phyloP scores from a whole-genome alignment of 768 basidiomycete genomes.

The Butyriboletus loyo region DNA sequence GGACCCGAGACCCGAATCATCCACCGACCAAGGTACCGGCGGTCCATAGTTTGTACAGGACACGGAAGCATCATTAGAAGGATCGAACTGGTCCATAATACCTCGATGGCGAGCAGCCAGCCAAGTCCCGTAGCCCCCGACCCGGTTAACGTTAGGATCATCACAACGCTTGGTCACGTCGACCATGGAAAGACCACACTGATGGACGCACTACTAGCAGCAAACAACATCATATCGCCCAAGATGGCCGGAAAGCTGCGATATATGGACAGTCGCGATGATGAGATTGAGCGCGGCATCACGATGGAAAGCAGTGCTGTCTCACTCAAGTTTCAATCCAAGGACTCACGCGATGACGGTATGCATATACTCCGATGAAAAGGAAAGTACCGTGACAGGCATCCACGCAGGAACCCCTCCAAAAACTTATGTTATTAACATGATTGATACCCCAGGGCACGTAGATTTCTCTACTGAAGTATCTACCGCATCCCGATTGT shows the following conservation, averaged over 20 bases:
- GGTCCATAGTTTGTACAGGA: background rate
- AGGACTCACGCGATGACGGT: constrained; percentile 67
- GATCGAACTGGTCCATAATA: constrained; percentile 4
- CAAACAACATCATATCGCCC: constrained; percentile 95
- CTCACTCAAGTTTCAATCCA: constrained; percentile 82
- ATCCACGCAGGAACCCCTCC: constrained; percentile 49
- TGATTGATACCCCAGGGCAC: constrained; percentile 99
- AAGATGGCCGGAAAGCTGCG: constrained; percentile 95
- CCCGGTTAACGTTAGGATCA: constrained; percentile 60
- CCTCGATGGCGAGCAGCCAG: constrained; percentile 21
- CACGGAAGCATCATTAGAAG: background rate
- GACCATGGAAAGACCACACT: constrained; percentile 97
- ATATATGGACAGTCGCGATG: constrained; percentile 93
- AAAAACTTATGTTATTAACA: constrained; percentile 82
- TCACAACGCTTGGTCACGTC: constrained; percentile 86
- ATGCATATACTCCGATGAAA: constrained; percentile 24
- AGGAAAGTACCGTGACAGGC: constrained; percentile 31
- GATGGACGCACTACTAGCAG: constrained; percentile 92
- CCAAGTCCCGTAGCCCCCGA: constrained; percentile 21
- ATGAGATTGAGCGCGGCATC: constrained; percentile 96
- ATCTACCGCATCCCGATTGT: constrained; percentile 87
- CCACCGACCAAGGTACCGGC: background rate
- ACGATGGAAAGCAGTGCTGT: constrained; percentile 99
- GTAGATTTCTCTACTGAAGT: constrained; percentile 99
- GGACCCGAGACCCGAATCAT: background rate